Conservation (phyloP, 2,329 filamentous ascomycete genomes). For the Nemania sp. region DNA sequence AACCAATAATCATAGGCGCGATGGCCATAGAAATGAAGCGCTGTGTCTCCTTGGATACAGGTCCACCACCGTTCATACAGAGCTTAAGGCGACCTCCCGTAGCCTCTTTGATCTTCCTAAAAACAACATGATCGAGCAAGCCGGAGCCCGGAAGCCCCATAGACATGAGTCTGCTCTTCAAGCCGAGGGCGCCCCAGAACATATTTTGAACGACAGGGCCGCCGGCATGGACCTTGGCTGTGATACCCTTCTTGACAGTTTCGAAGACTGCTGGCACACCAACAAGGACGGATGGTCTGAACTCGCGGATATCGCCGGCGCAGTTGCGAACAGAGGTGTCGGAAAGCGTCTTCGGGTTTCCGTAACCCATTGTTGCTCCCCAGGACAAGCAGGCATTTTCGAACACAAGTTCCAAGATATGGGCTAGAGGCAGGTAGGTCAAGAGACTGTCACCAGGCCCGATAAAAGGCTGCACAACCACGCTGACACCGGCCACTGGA, state of each 20-base stretch:
- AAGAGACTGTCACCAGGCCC: constrained; percentile 82
- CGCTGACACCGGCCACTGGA: constrained; percentile 79
- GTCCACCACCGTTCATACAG: constrained; percentile 87
- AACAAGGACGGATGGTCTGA: constrained; percentile 84
- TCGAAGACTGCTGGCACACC: constrained; percentile 93
- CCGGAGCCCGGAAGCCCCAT: constrained; percentile 73
- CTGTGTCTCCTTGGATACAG: constrained; percentile 85
- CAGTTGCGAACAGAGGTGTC: constrained; percentile 86
- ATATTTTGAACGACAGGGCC: constrained; percentile 77
- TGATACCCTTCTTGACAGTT: constrained; percentile 89
- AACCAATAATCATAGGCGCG: constrained; percentile 89
- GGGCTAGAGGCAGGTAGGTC: constrained; percentile 86
- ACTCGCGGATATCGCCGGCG: constrained; percentile 87
- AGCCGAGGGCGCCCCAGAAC: constrained; percentile 73
- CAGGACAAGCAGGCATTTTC: constrained; percentile 86
- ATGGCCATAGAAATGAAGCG: constrained; percentile 90
- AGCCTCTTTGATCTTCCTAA: constrained; percentile 92
- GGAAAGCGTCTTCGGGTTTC: constrained; percentile 86
- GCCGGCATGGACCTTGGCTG: constrained; percentile 78
- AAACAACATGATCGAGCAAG: constrained; percentile 81
- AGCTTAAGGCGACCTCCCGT: constrained; percentile 85
- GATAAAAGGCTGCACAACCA: constrained; percentile 81
- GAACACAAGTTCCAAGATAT: constrained; percentile 92
- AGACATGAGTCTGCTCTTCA: constrained; percentile 64
- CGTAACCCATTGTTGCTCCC: constrained; percentile 91